These are phyloP conservation scores for Linnemannia elongata DNA, from an alignment of 192 early-diverging fungal species.

Conservation along the genomic window DNA sequence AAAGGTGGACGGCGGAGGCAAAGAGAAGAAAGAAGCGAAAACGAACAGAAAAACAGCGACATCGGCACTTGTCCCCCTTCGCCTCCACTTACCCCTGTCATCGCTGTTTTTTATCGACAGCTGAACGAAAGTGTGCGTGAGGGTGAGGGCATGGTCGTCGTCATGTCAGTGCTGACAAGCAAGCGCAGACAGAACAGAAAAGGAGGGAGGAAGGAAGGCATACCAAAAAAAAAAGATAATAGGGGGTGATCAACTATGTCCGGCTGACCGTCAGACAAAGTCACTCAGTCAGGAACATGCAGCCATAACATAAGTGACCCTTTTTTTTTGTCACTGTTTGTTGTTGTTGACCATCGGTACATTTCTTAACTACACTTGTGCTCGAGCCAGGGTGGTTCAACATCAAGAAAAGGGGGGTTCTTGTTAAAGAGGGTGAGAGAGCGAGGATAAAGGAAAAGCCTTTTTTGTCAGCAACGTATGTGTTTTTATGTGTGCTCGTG, in stretches of 20 bases:
- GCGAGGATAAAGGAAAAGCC: not conserved
- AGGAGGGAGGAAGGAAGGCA: not conserved
- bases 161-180: not conserved
- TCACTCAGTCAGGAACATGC: not conserved
- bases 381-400: too few species aligned
- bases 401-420: not conserved
- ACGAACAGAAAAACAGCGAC: not conserved
- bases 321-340: not conserved
- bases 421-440: not conserved
- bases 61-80: too few species aligned
- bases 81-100: not conserved
- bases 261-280: not conserved
- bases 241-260: not conserved
- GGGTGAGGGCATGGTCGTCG: not conserved
- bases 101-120: not conserved
- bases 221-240: not conserved
- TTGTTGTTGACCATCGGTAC: not conserved
- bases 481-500: not conserved
- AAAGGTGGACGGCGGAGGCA: constrained; percentile 6
- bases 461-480: too few species aligned
- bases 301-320: not conserved
- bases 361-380: too few species aligned
- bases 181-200: constrained; percentile 3
- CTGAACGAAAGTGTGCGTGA: not conserved
- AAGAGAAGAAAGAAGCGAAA: constrained; percentile 9